phyloP scores from a whole-genome alignment of 2,329 filamentous ascomycete species.

The Colletotrichum sp. region DNA sequence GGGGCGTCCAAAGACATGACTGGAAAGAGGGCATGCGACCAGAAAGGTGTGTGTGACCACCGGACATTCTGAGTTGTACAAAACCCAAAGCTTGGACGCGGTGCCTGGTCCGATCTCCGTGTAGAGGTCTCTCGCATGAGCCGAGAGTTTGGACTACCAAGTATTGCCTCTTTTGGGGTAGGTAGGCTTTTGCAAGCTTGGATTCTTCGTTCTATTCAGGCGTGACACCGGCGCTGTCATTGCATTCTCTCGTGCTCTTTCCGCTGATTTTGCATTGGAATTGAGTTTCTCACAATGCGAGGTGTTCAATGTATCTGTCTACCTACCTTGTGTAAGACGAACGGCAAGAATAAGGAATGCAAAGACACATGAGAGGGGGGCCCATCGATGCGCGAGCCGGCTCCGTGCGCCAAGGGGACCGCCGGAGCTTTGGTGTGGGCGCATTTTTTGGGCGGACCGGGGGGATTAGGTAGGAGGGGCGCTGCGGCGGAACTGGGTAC shows the following conservation, averaged over 20 bases:
- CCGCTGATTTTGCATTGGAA: neutral
- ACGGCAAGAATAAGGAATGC: neutral
- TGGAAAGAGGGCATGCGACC: neutral
- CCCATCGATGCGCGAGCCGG: neutral
- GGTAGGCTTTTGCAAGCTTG: neutral
- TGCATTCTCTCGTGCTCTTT: neutral
- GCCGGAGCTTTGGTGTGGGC: neutral
- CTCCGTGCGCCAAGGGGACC: neutral
- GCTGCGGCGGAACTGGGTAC: neutral
- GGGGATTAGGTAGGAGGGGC: neutral
- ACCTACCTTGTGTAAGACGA: neutral
- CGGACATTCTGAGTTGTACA: neutral
- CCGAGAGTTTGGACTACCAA: neutral
- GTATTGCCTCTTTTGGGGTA: neutral
- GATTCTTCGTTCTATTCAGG: neutral
- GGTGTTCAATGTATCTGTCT: neutral
- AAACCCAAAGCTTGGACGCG: neutral
- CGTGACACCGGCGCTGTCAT: neutral
- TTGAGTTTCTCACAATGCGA: neutral
- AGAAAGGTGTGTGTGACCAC: neutral
- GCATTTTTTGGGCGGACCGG: neutral
- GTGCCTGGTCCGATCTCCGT: neutral
- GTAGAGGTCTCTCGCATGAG: neutral
- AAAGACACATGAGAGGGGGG: neutral
- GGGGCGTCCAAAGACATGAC: neutral